Conservation (phyloP, 78 protist genomes). For the Dictyostelium brefeldianum region DNA sequence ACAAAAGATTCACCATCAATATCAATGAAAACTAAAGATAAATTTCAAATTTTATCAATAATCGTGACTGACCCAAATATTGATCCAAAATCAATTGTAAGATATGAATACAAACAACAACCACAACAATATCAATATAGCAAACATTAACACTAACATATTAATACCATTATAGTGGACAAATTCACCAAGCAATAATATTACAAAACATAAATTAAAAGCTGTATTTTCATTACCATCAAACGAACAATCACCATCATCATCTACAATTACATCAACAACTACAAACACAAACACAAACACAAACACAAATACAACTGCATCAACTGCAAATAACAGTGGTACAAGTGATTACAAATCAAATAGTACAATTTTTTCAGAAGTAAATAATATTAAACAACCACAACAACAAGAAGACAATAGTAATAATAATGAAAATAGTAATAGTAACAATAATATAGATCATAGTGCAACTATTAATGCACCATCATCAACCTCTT, state of each 20-base stretch:
- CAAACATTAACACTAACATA: neutral
- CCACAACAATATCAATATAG: neutral
- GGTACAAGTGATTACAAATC: neutral
- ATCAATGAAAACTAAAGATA: slow-evolving; percentile 76
- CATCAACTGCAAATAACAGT: neutral
- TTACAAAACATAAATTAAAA: slow-evolving; percentile 73
- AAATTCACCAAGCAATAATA: slow-evolving; percentile 26
- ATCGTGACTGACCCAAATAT: slow-evolving; percentile 29
- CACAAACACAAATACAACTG: neutral
- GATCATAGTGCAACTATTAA: neutral
- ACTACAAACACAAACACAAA: neutral
- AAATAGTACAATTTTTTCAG: neutral
- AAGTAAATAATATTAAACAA: neutral
- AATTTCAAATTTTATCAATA: slow-evolving; percentile 74
- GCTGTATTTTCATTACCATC: slow-evolving; percentile 58
- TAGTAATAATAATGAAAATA: neutral
- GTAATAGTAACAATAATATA: slow-evolving; percentile 3
- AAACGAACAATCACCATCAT: slow-evolving; percentile 3
- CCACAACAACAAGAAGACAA: neutral
- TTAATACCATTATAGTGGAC: slow-evolving; percentile 31
- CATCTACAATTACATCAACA: neutral
- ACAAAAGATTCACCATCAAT: slow-evolving; percentile 70
- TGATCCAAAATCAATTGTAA: slow-evolving; percentile 69
- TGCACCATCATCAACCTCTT: neutral
- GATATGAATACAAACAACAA: neutral